A percentile compares a stretch with the other conserved stretches of the same genome.
These are phyloP conservation scores for Solidago caesia DNA, from an alignment of 129 eudicot genomes.

Conservation along the genomic window DNA sequence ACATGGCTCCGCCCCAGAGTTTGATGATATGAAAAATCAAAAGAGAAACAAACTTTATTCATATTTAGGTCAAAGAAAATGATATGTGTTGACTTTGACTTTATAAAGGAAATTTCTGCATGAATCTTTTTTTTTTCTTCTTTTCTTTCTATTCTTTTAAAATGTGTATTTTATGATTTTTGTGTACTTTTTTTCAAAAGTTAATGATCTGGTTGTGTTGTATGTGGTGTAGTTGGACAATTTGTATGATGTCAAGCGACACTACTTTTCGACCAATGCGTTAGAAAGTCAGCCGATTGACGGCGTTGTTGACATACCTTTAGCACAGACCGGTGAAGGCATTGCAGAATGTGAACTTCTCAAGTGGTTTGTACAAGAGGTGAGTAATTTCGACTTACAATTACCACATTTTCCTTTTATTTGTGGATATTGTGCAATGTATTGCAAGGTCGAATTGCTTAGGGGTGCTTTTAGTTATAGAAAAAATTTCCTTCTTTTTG, in stretches of 20 bases:
- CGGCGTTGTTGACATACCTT: constrained; percentile 74
- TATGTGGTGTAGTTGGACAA: constrained; percentile 37
- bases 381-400: constrained; percentile 29
- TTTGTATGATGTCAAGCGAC: constrained; percentile 37
- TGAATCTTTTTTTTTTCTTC: too few species aligned
- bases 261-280: constrained; percentile 59
- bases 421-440: not conserved
- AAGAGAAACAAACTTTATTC: too few species aligned
- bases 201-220: not conserved
- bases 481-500: too few species aligned
- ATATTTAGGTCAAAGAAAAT: not conserved
- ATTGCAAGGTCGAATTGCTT: not conserved
- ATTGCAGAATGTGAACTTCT: constrained; percentile 98
- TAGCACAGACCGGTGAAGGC: constrained; percentile 99
- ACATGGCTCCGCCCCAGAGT: too few species aligned
- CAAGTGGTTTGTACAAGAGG: constrained; percentile 94
- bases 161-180: not conserved
- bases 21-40: too few species aligned
- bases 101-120: too few species aligned
- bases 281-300: constrained; percentile 33
- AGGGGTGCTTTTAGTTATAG: too few species aligned
- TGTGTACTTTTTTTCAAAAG: not conserved
- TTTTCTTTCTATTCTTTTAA: too few species aligned
- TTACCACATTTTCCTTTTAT: constrained; percentile 7
- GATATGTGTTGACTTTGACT: not conserved